Evolutionary conservation across 495 filamentous ascomycete species (phyloP).

Genomic region (Penicillium simplicissimum): DNA sequence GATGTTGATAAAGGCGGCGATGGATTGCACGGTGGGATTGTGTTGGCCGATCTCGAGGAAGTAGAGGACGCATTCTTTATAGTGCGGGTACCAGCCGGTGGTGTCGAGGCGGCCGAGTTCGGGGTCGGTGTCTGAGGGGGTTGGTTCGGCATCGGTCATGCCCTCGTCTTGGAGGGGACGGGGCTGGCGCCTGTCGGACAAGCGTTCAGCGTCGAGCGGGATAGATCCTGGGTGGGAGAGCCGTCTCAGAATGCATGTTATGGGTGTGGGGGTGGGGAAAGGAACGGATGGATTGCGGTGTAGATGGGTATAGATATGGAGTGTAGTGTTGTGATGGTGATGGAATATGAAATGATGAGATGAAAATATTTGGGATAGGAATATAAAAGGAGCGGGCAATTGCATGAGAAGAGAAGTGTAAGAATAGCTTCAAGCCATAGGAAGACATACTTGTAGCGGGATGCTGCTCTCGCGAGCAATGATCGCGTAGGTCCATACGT

Average conservation of each 20-base stretch:
- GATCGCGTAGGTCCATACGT: conserved; percentile 36
- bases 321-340: neutral
- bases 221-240: conserved; percentile 25
- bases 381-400: neutral
- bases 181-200: conserved; percentile 26
- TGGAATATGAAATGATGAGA: neutral
- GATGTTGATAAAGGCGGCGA: conserved; percentile 91
- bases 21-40: conserved; percentile 71
- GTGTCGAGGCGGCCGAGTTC: conserved; percentile 61
- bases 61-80: conserved; percentile 80
- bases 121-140: conserved; percentile 20
- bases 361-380: neutral
- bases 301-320: neutral
- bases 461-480: conserved; percentile 30
- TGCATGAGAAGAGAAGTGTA: neutral
- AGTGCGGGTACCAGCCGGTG: conserved; percentile 86
- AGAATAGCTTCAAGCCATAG: neutral
- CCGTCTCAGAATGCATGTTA: conserved; percentile 27
- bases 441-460: conserved; percentile 37
- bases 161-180: conserved; percentile 14
- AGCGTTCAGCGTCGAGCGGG: conserved; percentile 30
- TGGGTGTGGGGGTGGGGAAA: conserved; percentile 2
- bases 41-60: conserved; percentile 89
- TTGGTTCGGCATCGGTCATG: conserved; percentile 10
- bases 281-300: neutral